phyloP scores from a whole-genome alignment of 495 filamentous ascomycete genomes.

The Beverwykella pulmonaria region DNA sequence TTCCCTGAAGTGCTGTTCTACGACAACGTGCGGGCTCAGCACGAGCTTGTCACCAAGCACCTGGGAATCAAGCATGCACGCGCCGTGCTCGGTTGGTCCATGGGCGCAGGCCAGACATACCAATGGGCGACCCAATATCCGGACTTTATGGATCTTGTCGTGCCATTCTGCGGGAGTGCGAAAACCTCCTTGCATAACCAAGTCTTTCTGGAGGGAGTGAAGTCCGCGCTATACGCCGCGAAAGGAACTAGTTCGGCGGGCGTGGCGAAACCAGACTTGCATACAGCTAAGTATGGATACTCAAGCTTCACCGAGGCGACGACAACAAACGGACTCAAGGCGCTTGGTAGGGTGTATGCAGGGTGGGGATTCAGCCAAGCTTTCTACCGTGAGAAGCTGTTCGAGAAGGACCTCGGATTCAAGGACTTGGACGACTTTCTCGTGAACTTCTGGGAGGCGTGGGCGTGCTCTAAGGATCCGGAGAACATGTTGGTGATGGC shows the following conservation, averaged over 20 bases:
- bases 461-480: slow-evolving; percentile 70
- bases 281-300: slow-evolving; percentile 43
- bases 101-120: slow-evolving; percentile 69
- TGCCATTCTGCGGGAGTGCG: slow-evolving; percentile 70
- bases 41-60: slow-evolving; percentile 65
- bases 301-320: slow-evolving; percentile 60
- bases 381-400: slow-evolving; percentile 69
- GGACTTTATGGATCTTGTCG: slow-evolving; percentile 65
- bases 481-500: slow-evolving; percentile 69
- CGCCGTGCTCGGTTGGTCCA: slow-evolving; percentile 70
- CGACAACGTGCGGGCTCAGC: slow-evolving; percentile 71
- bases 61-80: slow-evolving; percentile 63
- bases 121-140: slow-evolving; percentile 76
- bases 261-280: slow-evolving; percentile 47
- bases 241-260: slow-evolving; percentile 59
- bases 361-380: slow-evolving; percentile 76
- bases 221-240: slow-evolving; percentile 64
- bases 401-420: slow-evolving; percentile 61
- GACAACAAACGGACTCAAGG: slow-evolving; percentile 64
- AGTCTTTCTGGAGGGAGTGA: slow-evolving; percentile 74
- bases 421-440: slow-evolving; percentile 70
- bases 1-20: slow-evolving; percentile 67
- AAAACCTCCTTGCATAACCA: slow-evolving; percentile 71
- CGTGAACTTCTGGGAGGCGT: slow-evolving; percentile 70
- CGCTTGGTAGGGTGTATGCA: slow-evolving; percentile 71